Conservation (phyloP, 2,329 filamentous ascomycete species). For the Colletotrichum liaoningense region DNA sequence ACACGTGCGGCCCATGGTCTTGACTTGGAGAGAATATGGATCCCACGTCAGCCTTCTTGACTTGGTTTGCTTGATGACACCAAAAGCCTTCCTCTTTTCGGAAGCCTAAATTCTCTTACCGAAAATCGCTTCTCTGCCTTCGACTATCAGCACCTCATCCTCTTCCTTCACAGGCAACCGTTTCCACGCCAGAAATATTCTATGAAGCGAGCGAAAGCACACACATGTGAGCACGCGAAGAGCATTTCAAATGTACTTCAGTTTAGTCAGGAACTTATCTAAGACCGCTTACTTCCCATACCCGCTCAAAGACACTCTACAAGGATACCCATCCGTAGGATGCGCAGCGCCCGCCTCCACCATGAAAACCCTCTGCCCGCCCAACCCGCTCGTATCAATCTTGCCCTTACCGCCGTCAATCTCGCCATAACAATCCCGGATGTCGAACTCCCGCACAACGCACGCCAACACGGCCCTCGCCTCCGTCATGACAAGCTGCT, state of each 20-base stretch:
- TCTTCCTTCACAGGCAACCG: too few species aligned
- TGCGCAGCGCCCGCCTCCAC: slow-evolving; percentile 34
- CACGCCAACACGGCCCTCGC: slow-evolving; percentile 58
- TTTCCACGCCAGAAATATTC: background rate
- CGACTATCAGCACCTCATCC: background rate
- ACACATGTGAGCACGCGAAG: background rate
- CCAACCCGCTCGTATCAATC: slow-evolving; percentile 24
- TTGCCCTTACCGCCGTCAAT: slow-evolving; percentile 19
- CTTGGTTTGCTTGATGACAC: too few species aligned
- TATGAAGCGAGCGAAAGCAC: background rate
- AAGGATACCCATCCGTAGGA: slow-evolving; percentile 32
- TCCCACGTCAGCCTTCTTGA: background rate
- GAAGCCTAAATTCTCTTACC: background rate
- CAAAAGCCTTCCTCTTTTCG: background rate
- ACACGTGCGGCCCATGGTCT: accelerated
- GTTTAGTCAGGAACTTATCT: background rate
- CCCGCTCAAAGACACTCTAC: slow-evolving; percentile 18
- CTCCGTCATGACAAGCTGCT: slow-evolving; percentile 58
- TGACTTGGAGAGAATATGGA: too few species aligned
- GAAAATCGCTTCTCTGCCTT: background rate
- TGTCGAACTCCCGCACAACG: slow-evolving; percentile 58
- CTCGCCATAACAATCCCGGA: slow-evolving; percentile 29
- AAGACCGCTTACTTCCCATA: background rate
- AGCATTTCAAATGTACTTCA: background rate
- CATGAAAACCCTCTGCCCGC: slow-evolving; percentile 30